These are phyloP conservation scores for Phytophthora foliorum DNA, from an alignment of 352 stramenopile genomes.

Conservation along the genomic window DNA sequence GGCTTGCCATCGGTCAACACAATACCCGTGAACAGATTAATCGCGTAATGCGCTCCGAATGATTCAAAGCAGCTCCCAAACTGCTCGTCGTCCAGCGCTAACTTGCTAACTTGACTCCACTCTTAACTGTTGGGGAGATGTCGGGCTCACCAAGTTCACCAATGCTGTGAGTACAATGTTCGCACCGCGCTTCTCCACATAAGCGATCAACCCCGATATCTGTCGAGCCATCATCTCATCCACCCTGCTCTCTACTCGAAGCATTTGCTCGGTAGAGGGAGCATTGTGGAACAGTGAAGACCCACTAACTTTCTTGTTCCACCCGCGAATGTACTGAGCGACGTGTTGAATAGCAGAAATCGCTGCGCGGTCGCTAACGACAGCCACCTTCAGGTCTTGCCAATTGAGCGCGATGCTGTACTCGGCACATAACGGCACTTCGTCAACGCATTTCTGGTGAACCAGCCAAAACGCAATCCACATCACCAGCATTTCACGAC, in stretches of 20 bases:
- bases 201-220: slow-evolving; percentile 25
- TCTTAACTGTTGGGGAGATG: slow-evolving; percentile 21
- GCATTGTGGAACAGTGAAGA: slow-evolving; percentile 48
- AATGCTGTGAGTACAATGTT: slow-evolving; percentile 27
- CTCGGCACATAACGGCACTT: slow-evolving; percentile 22
- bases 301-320: slow-evolving; percentile 26
- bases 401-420: slow-evolving; percentile 57
- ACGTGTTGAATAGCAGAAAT: slow-evolving; percentile 46
- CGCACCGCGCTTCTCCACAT: slow-evolving; percentile 7
- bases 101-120: slow-evolving; percentile 33
- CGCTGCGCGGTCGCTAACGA: slow-evolving; percentile 40
- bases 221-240: slow-evolving; percentile 45
- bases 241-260: slow-evolving; percentile 31
- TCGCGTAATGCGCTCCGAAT: slow-evolving; percentile 36
- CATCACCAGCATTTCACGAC: slow-evolving; percentile 47
- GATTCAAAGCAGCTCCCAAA: slow-evolving; percentile 48
- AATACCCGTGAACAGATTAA: slow-evolving; percentile 62
- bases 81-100: background rate
- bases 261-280: slow-evolving; percentile 29
- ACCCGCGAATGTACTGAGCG: slow-evolving; percentile 49
- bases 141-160: slow-evolving; percentile 35
- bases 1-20: slow-evolving; percentile 53
- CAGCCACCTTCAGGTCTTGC: slow-evolving; percentile 41
- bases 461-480: slow-evolving; percentile 58
- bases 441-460: slow-evolving; percentile 32